These are phyloP conservation scores for Fusarium torulosum DNA, from an alignment of 2,329 filamentous ascomycete genomes.

Conservation along the genomic window DNA sequence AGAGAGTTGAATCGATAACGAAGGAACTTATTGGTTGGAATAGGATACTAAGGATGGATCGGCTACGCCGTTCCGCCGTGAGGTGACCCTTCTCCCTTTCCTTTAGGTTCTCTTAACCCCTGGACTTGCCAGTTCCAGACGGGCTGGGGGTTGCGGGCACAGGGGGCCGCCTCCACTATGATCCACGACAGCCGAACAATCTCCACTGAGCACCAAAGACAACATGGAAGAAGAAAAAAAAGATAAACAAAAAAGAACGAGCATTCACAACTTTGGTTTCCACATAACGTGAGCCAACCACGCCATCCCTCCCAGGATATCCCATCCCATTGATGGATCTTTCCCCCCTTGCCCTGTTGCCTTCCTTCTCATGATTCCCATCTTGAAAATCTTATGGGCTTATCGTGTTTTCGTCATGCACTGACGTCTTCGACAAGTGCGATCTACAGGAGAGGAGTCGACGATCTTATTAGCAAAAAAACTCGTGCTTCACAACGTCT, in stretches of 20 bases:
- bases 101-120: slow-evolving; percentile 8
- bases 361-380: slow-evolving; percentile 8
- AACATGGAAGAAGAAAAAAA: background rate
- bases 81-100: slow-evolving; percentile 16
- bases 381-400: slow-evolving; percentile 14
- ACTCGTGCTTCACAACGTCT: slow-evolving; percentile 32
- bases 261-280: background rate
- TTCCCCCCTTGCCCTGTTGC: slow-evolving; percentile 10
- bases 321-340: slow-evolving; percentile 15
- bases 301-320: background rate
- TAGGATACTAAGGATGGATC: background rate
- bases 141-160: slow-evolving; percentile 42
- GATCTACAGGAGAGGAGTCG: slow-evolving; percentile 35
- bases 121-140: slow-evolving; percentile 9
- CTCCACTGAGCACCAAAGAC: slow-evolving; percentile 6
- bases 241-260: too few relatives aligned
- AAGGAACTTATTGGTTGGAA: slow-evolving; percentile 19
- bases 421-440: slow-evolving; percentile 28
- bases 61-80: slow-evolving; percentile 32
- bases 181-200: slow-evolving; percentile 29
- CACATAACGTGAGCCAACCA: slow-evolving; percentile 21
- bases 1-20: slow-evolving; percentile 7
- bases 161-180: slow-evolving; percentile 28
- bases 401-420: slow-evolving; percentile 8
- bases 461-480: slow-evolving; percentile 22